A percentile compares a stretch with the other conserved stretches of the same genome.
These are phyloP conservation scores for Aspergillus bertholletiae DNA, from an alignment of 495 filamentous ascomycete species.

Conservation along the genomic window DNA sequence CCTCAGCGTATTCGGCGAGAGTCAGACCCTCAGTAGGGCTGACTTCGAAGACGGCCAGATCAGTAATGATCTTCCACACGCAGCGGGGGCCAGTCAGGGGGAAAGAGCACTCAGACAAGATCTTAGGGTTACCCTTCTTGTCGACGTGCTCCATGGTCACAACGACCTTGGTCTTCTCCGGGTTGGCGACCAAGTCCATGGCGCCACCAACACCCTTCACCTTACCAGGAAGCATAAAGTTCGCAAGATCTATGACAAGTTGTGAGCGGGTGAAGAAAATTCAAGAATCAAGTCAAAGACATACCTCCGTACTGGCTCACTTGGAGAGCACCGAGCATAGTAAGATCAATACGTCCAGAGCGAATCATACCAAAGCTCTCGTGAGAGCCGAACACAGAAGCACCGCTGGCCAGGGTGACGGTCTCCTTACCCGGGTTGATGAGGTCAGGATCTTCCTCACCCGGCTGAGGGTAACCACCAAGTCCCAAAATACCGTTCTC, in stretches of 20 bases:
- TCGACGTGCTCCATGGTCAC: conserved; percentile 92
- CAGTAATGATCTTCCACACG: conserved; percentile 86
- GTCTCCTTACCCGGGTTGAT: conserved; percentile 96
- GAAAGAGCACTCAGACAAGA: conserved; percentile 75
- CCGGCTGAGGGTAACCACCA: conserved; percentile 75
- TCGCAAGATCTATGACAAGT: conserved; percentile 30
- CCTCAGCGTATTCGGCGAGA: conserved; percentile 75
- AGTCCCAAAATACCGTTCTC: conserved; percentile 91
- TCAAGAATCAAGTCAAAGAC: neutral
- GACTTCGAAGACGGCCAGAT: conserved; percentile 83
- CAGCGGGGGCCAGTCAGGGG: conserved; percentile 80
- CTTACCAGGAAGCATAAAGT: conserved; percentile 80
- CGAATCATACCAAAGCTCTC: conserved; percentile 95
- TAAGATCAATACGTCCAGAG: conserved; percentile 80
- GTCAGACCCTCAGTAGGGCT: conserved; percentile 74
- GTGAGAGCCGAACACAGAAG: conserved; percentile 76
- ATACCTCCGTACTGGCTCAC: conserved; percentile 74
- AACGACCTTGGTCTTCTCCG: conserved; percentile 78
- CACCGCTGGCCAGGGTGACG: conserved; percentile 74
- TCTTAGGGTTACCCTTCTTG: conserved; percentile 86
- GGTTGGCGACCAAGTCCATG: conserved; percentile 89
- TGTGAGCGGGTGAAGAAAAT: neutral
- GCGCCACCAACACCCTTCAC: conserved; percentile 91
- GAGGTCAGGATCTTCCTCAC: conserved; percentile 79
- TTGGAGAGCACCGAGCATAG: conserved; percentile 89